These are phyloP conservation scores for Plasmodium billcollinsi DNA, from an alignment of 169 alveolate genomes.

Conservation along the genomic window DNA sequence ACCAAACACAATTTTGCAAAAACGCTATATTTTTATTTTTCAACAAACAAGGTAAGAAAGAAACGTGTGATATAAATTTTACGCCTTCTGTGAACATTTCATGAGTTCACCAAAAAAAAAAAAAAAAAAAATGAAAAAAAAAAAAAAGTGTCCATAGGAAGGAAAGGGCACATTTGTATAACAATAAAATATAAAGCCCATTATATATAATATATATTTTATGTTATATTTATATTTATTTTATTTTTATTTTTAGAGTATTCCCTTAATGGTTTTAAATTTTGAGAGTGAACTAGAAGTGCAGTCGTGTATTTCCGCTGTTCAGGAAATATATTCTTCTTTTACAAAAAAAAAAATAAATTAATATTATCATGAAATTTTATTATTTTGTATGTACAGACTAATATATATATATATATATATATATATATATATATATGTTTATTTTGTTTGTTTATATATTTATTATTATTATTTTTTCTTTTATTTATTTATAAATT, in stretches of 20 bases:
- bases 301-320: slow-evolving; percentile 60
- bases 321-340: slow-evolving; percentile 31
- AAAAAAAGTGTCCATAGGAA: too few relatives aligned
- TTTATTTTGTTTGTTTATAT: too few relatives aligned
- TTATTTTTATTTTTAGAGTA: slow-evolving; percentile 26
- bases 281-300: slow-evolving; percentile 60
- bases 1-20: slow-evolving; percentile 68
- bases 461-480: too few relatives aligned
- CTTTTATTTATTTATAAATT: too few relatives aligned
- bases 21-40: slow-evolving; percentile 79
- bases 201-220: neutral
- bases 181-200: too few relatives aligned
- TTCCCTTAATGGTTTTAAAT: slow-evolving; percentile 62
- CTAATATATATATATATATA: too few relatives aligned
- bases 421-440: too few relatives aligned
- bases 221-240: neutral
- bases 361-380: neutral
- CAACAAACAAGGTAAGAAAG: slow-evolving; percentile 70
- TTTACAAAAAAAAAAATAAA: slow-evolving; percentile 16
- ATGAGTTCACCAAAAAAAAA: too few relatives aligned
- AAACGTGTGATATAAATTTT: neutral
- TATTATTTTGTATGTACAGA: too few relatives aligned
- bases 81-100: neutral
- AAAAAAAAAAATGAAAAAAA: too few relatives aligned
- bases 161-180: too few relatives aligned